These are phyloP conservation scores for Effrenium voratum DNA, from an alignment of 73 alveolate species.

Conservation along the genomic window DNA sequence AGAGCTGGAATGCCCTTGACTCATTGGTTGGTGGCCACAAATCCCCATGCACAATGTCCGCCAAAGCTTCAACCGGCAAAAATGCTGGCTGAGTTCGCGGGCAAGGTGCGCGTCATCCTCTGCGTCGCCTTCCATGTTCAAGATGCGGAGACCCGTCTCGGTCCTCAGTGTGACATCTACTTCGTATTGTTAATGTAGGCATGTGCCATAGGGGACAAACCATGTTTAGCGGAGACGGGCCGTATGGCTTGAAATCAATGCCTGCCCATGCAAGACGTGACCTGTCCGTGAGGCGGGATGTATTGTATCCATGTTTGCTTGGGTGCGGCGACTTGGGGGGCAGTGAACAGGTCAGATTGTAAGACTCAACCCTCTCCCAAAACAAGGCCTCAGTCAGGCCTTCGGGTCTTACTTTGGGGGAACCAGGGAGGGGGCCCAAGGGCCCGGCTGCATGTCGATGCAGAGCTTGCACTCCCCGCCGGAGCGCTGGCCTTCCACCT, in stretches of 20 bases:
- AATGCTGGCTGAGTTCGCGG: not conserved
- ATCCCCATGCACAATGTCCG: too few relatives aligned
- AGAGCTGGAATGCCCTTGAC: too few relatives aligned
- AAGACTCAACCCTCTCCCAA: too few relatives aligned
- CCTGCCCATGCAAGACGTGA: too few relatives aligned
- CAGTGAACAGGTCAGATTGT: too few relatives aligned
- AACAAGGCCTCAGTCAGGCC: too few relatives aligned
- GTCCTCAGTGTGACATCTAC: constrained; percentile 1
- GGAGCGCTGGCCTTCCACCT: constrained; percentile 89
- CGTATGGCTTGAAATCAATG: not conserved
- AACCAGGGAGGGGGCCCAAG: not conserved
- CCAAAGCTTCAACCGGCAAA: not conserved
- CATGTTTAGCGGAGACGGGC: not conserved
- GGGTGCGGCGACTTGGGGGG: too few relatives aligned
- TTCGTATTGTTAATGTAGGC: not conserved
- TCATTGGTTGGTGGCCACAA: too few relatives aligned
- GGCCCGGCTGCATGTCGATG: constrained; percentile 56
- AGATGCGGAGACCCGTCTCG: constrained; percentile 28
- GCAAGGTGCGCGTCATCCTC: constrained; percentile 40
- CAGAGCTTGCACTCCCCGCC: constrained; percentile 93
- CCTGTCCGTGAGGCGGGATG: too few relatives aligned
- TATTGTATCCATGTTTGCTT: too few relatives aligned
- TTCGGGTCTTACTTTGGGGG: not conserved
- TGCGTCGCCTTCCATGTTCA: constrained; percentile 31
- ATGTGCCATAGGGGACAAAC: not conserved